Base-by-base conservation (phyloP, 2,329 filamentous ascomycete genomes). In the Gyromitra esculenta region DNA sequence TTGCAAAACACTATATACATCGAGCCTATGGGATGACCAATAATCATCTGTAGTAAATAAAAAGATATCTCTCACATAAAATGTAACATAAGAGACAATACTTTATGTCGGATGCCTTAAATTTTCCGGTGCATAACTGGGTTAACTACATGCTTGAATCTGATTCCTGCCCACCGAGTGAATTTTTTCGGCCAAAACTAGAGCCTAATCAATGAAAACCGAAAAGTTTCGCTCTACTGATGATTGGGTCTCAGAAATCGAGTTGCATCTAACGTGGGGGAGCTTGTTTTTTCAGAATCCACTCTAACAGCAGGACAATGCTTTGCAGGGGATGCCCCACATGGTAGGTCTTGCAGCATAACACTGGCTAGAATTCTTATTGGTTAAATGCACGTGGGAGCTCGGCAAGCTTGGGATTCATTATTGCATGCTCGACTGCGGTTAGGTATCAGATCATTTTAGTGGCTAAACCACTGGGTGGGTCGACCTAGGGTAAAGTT, bases 11-110 rank as follows among this genome's bases (percentile, higher is more conserved):
- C 13, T 13, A 57, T 13, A 57, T 57, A 18, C 37, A 11, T 6
- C 41, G 5, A 39, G 50, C 31, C 7, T 31, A 21, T 60, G 56
- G 11, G 11, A 48, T 60, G 66, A 60, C 54, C 54, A 69, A 69
- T 69, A 35, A 25, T 52, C 31, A 37, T 52, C 39, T 18, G 31
- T 43, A 37, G 37, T 64, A 31, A 54, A 50, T 4, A 37, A 45
- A 56, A 56, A 11, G 50, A 39, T 68, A 39, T 68, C 52, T 39
- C 39, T 31, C 18, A 15, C 21, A 8, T 39, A 57, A 31, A 15
- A 60, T 60, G 57, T 18, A 59, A 48, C 21, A 15, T 35, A 21
- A 7, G 52, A 37, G 25, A 31, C 25, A 35, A 21, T 43, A 11
- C 15, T 18, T 59, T 59, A 7, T 31, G 41, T 63, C 35, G 39